A percentile compares a stretch with the other conserved stretches of the same genome.
Conservation (phyloP, 164 flowering plant genomes). For the Berberis thunbergii region DNA sequence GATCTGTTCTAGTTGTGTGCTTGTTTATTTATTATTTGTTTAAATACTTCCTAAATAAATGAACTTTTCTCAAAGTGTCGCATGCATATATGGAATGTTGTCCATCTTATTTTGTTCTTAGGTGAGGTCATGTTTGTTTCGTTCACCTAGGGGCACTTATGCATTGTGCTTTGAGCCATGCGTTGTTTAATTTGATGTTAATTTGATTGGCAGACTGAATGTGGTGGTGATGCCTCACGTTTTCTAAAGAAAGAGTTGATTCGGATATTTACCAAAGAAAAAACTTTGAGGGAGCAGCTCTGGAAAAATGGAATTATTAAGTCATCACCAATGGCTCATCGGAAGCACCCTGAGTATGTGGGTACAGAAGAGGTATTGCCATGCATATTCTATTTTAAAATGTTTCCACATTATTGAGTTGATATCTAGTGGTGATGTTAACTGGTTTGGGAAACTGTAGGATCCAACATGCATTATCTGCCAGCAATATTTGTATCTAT, state of each 20-base stretch:
- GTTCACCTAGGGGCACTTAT: not conserved
- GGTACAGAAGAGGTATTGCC: slow-evolving; percentile 79
- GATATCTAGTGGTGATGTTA: slow-evolving; percentile 1
- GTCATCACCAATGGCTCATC: slow-evolving; percentile 58
- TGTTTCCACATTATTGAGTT: not conserved
- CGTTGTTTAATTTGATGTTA: not conserved
- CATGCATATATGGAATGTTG: too few species aligned
- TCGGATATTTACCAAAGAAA: slow-evolving; percentile 60
- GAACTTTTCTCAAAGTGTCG: too few species aligned
- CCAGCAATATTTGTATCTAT: slow-evolving; percentile 77
- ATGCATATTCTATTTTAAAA: slow-evolving; percentile 2
- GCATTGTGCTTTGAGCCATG: not conserved
- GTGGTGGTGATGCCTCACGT: slow-evolving; percentile 40
- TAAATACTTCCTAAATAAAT: too few species aligned
- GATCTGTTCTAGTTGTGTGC: too few species aligned
- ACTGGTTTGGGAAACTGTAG: slow-evolving; percentile 31
- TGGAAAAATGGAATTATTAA: slow-evolving; percentile 71
- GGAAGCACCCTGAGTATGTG: slow-evolving; percentile 65
- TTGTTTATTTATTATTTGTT: too few species aligned
- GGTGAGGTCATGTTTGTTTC: not conserved
- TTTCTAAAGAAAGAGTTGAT: slow-evolving; percentile 65
- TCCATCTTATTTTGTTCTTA: too few species aligned
- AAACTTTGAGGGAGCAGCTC: slow-evolving; percentile 61
- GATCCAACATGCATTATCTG: slow-evolving; percentile 92
- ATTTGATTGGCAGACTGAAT: slow-evolving; percentile 29